phyloP scores from a whole-genome alignment of 805 yeast genomes.

The Ogataea ramenticola region DNA sequence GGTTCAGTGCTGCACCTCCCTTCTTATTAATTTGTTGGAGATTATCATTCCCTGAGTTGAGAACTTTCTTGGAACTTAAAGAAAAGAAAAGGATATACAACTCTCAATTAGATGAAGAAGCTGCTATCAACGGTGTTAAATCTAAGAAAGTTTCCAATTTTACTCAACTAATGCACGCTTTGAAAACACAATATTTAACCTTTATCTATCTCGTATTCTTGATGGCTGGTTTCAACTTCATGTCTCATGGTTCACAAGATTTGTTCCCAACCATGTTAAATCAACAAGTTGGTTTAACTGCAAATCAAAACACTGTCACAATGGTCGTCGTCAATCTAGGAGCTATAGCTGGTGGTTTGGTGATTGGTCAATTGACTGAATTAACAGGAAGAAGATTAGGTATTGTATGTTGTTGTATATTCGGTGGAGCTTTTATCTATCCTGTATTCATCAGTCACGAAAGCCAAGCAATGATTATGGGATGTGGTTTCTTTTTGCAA shows the following conservation, averaged over 20 bases:
- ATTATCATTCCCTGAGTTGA: constrained; percentile 52
- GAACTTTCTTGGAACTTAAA: constrained; percentile 34
- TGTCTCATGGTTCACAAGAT: constrained; percentile 73
- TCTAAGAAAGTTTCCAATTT: constrained; percentile 6
- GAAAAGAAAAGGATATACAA: constrained; percentile 16
- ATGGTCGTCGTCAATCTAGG: constrained; percentile 61
- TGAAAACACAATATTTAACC: constrained; percentile 53
- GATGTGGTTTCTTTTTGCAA: constrained; percentile 52
- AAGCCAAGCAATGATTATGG: constrained; percentile 39
- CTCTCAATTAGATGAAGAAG: constrained; percentile 8
- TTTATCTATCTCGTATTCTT: constrained; percentile 49
- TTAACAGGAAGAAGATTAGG: constrained; percentile 55
- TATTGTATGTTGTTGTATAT: constrained; percentile 39
- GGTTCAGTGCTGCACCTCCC: constrained; percentile 70
- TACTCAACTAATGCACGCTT: constrained; percentile 25
- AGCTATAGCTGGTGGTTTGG: constrained; percentile 58
- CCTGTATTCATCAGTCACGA: constrained; percentile 47
- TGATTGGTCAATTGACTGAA: constrained; percentile 51
- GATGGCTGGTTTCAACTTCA: constrained; percentile 66
- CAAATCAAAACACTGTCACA: constrained; percentile 48
- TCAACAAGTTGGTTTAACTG: constrained; percentile 40
- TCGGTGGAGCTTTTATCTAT: constrained; percentile 55
- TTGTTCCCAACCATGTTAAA: constrained; percentile 58
- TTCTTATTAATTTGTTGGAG: constrained; percentile 54
- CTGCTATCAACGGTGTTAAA: constrained; percentile 2